Base-by-base conservation (phyloP, 1,139 yeast species). In the Blastobotrys apis region DNA sequence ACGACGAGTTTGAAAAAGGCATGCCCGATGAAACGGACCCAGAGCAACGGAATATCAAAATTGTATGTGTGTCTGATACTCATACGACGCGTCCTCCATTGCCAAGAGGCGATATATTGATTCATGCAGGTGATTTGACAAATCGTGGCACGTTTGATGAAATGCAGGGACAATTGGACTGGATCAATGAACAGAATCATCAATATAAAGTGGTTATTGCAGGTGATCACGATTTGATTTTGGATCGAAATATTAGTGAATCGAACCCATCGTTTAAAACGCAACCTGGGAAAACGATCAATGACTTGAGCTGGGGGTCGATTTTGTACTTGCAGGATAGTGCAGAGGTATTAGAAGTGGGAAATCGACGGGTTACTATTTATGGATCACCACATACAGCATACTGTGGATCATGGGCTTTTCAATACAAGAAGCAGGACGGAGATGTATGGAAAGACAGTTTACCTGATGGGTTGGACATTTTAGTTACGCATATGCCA, bases 51-150 rank as follows among this genome's bases (percentile, higher is more conserved):
- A 25, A 39, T 33, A 33, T 26, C 26, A 26, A 32, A 20, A 17
- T 25, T 15, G 33, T 39, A 3, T 39, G 43, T 26, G 19, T 39
- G 2, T 32, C 37, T 12, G 42, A 39, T 19, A 39, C 42, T 10
- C 42, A 39, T 39, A 12, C 21, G n/a, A 29, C 36, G 5, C 37
- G 36, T 5, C 42, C 42, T 5, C n/a, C 19, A 17, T 13, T 39
- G 25, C 42, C 42, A 8, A 21, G 33, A 10, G 43, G 43, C 12
- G 43, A 39, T 15, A 26, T 39, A 5, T 21, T 39, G 17, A 32
- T 39, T 12, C 43, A 39, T 21, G 33, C 43, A 5, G 43, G 43
- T 6, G 43, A 39, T 33, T 25, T 39, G 32, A 39, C 43, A 4
- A 39, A 39, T 22, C 22, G 8, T 15, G 43, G 43, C 3, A 31